Conservation (phyloP, 2,329 filamentous ascomycete genomes). For the Sphaerulina populicola region DNA sequence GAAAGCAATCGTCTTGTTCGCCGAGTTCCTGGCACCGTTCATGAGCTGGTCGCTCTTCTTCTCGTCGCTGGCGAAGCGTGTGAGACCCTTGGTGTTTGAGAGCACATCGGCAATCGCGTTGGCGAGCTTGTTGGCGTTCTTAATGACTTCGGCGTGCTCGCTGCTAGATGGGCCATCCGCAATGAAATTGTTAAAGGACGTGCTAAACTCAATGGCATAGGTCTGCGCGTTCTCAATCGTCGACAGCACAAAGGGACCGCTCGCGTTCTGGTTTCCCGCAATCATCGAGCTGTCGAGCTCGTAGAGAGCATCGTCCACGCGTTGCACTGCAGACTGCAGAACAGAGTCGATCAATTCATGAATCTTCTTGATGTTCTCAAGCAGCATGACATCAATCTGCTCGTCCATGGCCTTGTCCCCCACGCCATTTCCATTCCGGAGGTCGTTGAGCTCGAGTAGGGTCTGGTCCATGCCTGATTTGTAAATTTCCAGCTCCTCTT, state of each 20-base stretch:
- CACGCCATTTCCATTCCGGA: constrained; percentile 55
- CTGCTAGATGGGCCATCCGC: constrained; percentile 85
- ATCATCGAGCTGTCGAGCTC: constrained; percentile 97
- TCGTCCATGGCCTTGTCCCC: constrained; percentile 76
- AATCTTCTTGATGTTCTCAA: constrained; percentile 83
- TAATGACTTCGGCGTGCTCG: constrained; percentile 79
- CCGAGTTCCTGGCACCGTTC: constrained; percentile 72
- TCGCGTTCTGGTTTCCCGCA: constrained; percentile 95
- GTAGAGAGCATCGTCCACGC: constrained; percentile 93
- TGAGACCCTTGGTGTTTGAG: constrained; percentile 92
- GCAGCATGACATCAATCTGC: constrained; percentile 81
- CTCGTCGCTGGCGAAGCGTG: constrained; percentile 85
- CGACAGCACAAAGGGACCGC: constrained; percentile 85
- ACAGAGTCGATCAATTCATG: constrained; percentile 97
- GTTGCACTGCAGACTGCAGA: constrained; percentile 80
- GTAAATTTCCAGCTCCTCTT: constrained; percentile 96
- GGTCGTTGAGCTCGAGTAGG: constrained; percentile 80
- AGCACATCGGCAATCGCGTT: constrained; percentile 88
- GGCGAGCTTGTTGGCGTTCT: constrained; percentile 81
- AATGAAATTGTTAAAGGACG: constrained; percentile 96
- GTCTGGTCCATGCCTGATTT: constrained; percentile 97
- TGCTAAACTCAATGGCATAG: constrained; percentile 93
- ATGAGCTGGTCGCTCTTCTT: constrained; percentile 85
- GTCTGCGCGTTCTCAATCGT: constrained; percentile 95
- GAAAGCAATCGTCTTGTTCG: constrained; percentile 81